Evolutionary conservation across 805 yeast species (phyloP).

Genomic region (Kodamaea sagamina): DNA sequence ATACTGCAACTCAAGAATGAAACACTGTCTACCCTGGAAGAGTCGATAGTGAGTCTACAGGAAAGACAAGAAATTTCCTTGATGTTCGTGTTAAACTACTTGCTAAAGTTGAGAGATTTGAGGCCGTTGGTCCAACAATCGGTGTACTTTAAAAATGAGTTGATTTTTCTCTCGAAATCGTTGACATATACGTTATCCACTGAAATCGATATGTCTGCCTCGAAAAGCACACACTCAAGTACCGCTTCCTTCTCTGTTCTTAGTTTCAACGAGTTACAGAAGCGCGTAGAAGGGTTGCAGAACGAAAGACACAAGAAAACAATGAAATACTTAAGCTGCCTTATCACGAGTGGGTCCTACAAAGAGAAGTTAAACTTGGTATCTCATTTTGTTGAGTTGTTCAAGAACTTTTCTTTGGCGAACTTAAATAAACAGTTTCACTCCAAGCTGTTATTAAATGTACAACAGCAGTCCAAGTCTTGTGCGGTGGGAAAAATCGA

Average conservation of each 20-base stretch:
- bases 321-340: slow-evolving; percentile 22
- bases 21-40: slow-evolving; percentile 5
- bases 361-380: slow-evolving; percentile 29
- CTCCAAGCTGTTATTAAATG: not conserved
- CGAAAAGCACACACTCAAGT: slow-evolving; percentile 24
- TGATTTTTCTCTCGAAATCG: slow-evolving; percentile 21
- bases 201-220: slow-evolving; percentile 27
- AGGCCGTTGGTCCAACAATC: slow-evolving; percentile 20
- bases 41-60: slow-evolving; percentile 12
- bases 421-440: slow-evolving; percentile 7
- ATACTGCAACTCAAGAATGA: not conserved
- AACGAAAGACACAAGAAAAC: slow-evolving; percentile 12
- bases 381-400: slow-evolving; percentile 21
- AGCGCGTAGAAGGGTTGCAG: slow-evolving; percentile 6
- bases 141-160: slow-evolving; percentile 19
- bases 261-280: slow-evolving; percentile 12
- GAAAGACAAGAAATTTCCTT: slow-evolving; percentile 35
- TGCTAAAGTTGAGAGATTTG: slow-evolving; percentile 22
- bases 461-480: not conserved
- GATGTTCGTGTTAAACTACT: slow-evolving; percentile 27
- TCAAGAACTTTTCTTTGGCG: slow-evolving; percentile 11
- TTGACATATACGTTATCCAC: slow-evolving; percentile 24
- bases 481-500: slow-evolving; percentile 19
- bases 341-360: slow-evolving; percentile 30
- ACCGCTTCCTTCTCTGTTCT: slow-evolving; percentile 17